A percentile compares a stretch with the other conserved stretches of the same genome.
phyloP scores from a whole-genome alignment of 106 monocot genomes.

The Ottelia alismoides region DNA sequence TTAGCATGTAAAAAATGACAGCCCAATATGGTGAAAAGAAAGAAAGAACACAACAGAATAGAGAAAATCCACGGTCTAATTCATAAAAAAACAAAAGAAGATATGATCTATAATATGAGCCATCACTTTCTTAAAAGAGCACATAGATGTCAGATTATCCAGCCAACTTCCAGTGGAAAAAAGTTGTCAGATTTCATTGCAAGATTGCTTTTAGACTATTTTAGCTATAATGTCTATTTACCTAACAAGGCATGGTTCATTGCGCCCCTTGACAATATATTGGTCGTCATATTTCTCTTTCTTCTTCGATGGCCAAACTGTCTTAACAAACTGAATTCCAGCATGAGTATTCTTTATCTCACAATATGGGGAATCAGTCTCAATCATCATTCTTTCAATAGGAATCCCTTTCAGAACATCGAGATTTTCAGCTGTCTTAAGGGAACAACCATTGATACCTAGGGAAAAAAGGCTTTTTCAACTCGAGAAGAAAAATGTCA shows the following conservation, averaged over 20 bases:
- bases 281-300: constrained; percentile 82
- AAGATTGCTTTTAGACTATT: too few species aligned
- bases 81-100: too few species aligned
- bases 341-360: constrained; percentile 96
- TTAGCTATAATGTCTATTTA: too few species aligned
- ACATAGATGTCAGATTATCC: too few species aligned
- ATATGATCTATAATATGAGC: too few species aligned
- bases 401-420: constrained; percentile 68
- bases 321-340: constrained; percentile 70
- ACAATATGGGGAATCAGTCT: constrained; percentile 98
- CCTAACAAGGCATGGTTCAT: constrained; percentile 92
- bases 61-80: too few species aligned
- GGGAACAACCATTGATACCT: constrained; percentile 95
- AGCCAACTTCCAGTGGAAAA: too few species aligned
- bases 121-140: too few species aligned
- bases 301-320: constrained; percentile 86
- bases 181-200: too few species aligned
- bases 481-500: background rate
- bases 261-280: constrained; percentile 80
- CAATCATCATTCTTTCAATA: constrained; percentile 89
- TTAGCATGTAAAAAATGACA: too few species aligned
- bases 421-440: constrained; percentile 77
- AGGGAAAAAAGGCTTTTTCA: background rate
- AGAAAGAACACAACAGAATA: too few species aligned
- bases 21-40: too few species aligned